Conservation (phyloP, 441 rosid genomes). For the Mallotus japonicus region DNA sequence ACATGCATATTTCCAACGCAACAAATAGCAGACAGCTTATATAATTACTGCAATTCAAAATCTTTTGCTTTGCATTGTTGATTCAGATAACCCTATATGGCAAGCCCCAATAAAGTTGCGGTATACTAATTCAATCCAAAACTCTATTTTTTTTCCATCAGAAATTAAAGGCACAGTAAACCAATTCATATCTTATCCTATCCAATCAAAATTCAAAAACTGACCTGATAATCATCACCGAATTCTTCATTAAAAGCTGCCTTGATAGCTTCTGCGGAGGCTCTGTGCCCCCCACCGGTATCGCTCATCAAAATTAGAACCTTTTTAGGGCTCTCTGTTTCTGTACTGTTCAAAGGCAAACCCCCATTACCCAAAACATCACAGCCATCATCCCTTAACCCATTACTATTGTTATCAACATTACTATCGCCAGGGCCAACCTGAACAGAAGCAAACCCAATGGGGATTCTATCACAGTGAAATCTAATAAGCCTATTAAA, state of each 20-base stretch:
- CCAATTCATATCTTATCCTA: neutral
- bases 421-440: slow-evolving; percentile 43
- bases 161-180: slow-evolving; percentile 17
- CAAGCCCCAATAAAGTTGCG: neutral
- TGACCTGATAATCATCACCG: slow-evolving; percentile 85
- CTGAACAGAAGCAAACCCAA: slow-evolving; percentile 70
- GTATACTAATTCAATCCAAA: neutral
- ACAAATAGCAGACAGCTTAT: slow-evolving; percentile 5
- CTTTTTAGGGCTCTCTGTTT: slow-evolving; percentile 54
- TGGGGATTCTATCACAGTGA: slow-evolving; percentile 74
- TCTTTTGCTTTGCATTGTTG: neutral
- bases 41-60: neutral
- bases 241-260: slow-evolving; percentile 75
- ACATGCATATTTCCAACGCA: neutral
- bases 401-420: slow-evolving; percentile 41
- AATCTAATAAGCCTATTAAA: slow-evolving; percentile 61
- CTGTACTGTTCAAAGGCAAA: slow-evolving; percentile 49
- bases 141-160: slow-evolving; percentile 5
- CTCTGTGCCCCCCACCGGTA: slow-evolving; percentile 96
- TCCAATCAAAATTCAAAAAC: slow-evolving; percentile 19
- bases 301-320: slow-evolving; percentile 97
- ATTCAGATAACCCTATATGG: too few species aligned
- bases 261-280: slow-evolving; percentile 95
- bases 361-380: slow-evolving; percentile 58
- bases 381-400: slow-evolving; percentile 44